Conservation (phyloP, 2,329 filamentous ascomycete species). For the Coniochaeta prunicola region DNA sequence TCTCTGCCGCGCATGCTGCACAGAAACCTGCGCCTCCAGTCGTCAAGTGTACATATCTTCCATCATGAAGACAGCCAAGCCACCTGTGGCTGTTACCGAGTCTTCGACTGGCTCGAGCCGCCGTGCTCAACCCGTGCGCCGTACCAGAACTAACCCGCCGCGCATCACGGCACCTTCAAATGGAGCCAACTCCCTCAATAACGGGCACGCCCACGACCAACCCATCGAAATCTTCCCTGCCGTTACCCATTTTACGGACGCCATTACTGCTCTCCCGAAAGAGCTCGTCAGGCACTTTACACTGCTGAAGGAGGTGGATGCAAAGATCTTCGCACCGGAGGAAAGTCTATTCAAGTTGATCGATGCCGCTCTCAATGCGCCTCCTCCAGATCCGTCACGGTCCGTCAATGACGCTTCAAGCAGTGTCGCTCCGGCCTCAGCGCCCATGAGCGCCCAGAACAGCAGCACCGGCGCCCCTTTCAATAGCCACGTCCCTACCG, state of each 20-base stretch:
- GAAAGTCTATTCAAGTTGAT: constrained; percentile 73
- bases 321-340: constrained; percentile 86
- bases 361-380: constrained; percentile 50
- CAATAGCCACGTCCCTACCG: constrained; percentile 27
- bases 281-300: constrained; percentile 96
- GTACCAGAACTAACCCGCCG: constrained; percentile 58
- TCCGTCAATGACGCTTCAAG: constrained; percentile 35
- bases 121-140: constrained; percentile 56
- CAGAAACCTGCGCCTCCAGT: not conserved
- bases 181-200: constrained; percentile 38
- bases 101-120: constrained; percentile 31
- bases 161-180: constrained; percentile 39
- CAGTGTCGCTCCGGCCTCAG: constrained; percentile 33
- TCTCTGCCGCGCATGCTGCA: not conserved
- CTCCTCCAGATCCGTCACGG: constrained; percentile 35
- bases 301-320: constrained; percentile 93
- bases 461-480: constrained; percentile 34
- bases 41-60: not conserved
- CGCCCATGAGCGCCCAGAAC: constrained; percentile 42
- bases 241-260: constrained; percentile 76
- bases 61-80: constrained; percentile 51
- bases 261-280: constrained; percentile 84
- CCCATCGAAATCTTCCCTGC: constrained; percentile 61
- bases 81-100: constrained; percentile 27
- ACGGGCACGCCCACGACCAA: constrained; percentile 40